Conservation (phyloP, 2,329 filamentous ascomycete species). For the Botrytis aclada region DNA sequence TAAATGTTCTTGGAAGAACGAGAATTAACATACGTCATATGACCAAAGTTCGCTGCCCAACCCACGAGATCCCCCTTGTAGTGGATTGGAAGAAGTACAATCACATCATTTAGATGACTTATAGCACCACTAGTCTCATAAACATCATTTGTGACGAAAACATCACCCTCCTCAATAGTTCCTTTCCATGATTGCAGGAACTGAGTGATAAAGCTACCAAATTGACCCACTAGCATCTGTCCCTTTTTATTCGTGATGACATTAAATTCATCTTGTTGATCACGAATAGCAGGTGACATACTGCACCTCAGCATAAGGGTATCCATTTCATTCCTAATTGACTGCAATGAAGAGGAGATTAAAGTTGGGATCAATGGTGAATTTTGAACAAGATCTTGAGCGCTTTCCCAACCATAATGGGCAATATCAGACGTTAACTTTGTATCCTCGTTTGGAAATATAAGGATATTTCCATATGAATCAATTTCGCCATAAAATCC, state of each 20-base stretch:
- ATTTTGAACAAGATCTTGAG: neutral
- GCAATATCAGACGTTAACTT: neutral
- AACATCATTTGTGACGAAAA: conserved; percentile 15
- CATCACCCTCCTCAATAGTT: conserved; percentile 8
- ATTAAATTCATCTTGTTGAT: conserved; percentile 17
- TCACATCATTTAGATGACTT: conserved; percentile 13
- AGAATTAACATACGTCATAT: neutral
- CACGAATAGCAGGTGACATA: conserved; percentile 14
- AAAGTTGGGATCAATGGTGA: conserved; percentile 14
- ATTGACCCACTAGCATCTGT: conserved; percentile 12
- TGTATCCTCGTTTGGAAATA: neutral
- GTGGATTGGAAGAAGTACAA: conserved; percentile 10
- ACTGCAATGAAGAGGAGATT: conserved; percentile 14
- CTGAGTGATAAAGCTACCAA: conserved; percentile 12
- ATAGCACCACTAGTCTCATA: conserved; percentile 11
- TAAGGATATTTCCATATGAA: conserved; percentile 3
- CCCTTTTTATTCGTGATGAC: conserved; percentile 15
- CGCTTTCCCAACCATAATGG: conserved; percentile 3
- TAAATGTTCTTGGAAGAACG: neutral
- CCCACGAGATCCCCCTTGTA: neutral
- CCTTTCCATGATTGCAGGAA: conserved; percentile 12
- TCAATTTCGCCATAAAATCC: conserved; percentile 9
- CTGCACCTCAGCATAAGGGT: conserved; percentile 10
- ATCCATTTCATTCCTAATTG: conserved; percentile 17
- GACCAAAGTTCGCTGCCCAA: conserved; percentile 15